Evolutionary conservation across 169 alveolate genomes (phyloP).

Genomic region (Cryptosporidium canis): DNA sequence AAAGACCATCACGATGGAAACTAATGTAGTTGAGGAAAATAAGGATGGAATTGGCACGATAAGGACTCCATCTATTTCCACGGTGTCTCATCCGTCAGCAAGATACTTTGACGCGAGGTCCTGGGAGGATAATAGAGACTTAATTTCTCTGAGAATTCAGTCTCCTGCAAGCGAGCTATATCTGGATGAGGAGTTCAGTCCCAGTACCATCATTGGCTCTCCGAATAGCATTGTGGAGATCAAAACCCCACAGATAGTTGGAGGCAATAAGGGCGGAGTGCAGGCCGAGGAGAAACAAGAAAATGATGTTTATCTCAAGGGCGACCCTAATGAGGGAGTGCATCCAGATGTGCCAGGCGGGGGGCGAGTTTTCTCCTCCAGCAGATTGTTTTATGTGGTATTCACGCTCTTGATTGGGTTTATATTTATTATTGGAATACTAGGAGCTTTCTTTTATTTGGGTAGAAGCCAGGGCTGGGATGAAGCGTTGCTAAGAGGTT

Average conservation of each 20-base stretch:
- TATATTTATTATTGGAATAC: conserved; percentile 28
- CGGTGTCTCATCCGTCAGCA: conserved; percentile 46
- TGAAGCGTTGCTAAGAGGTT: conserved; percentile 1
- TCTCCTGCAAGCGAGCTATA: conserved; percentile 70
- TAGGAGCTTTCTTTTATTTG: conserved; percentile 47
- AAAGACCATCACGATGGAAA: neutral
- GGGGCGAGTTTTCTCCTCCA: conserved; percentile 10
- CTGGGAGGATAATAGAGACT: conserved; percentile 63
- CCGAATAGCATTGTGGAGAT: conserved; percentile 63
- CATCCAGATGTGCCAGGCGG: neutral
- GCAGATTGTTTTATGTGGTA: conserved; percentile 29
- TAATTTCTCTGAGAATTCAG: conserved; percentile 50
- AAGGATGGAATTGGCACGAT: neutral
- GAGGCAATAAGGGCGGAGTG: neutral
- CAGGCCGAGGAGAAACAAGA: conserved; percentile 31
- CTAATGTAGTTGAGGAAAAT: conserved; percentile 6
- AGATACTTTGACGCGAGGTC: conserved; percentile 72
- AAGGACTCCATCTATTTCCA: conserved; percentile 61
- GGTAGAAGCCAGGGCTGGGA: conserved; percentile 6
- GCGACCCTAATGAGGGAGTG: neutral
- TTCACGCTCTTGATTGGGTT: conserved; percentile 4
- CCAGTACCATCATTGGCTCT: conserved; percentile 53
- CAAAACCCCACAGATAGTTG: conserved; percentile 21
- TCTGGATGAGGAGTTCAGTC: conserved; percentile 66
- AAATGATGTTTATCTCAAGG: neutral